Conservation (phyloP, 2,329 filamentous ascomycete genomes). For the Exophiala spinifera region DNA sequence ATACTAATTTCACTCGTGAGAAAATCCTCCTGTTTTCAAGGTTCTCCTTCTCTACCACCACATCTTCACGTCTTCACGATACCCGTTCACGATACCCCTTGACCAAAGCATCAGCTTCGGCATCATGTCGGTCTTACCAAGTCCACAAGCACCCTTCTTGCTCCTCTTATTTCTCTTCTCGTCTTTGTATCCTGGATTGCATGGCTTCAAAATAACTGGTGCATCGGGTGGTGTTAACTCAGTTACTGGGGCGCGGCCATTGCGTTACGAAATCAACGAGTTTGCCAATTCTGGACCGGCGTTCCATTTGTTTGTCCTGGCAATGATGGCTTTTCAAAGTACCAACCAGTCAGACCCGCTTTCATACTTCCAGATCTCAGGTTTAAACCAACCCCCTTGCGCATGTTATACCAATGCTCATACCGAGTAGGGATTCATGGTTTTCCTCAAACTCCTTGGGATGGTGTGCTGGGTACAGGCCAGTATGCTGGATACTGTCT, state of each 20-base stretch:
- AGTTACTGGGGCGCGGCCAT: slow-evolving; percentile 33
- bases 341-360: slow-evolving; percentile 61
- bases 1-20: background rate
- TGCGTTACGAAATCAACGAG: slow-evolving; percentile 65
- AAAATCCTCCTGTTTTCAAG: slow-evolving; percentile 8
- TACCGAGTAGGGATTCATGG: slow-evolving; percentile 73
- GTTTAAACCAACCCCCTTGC: slow-evolving; percentile 45
- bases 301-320: slow-evolving; percentile 72
- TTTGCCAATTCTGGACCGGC: slow-evolving; percentile 60
- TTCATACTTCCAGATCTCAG: slow-evolving; percentile 76
- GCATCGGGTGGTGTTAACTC: slow-evolving; percentile 30
- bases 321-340: slow-evolving; percentile 68
- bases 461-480: slow-evolving; percentile 45
- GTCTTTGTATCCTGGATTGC: slow-evolving; percentile 3
- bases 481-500: slow-evolving; percentile 67
- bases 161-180: slow-evolving; percentile 5
- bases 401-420: slow-evolving; percentile 4
- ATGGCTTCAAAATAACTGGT: slow-evolving; percentile 32
- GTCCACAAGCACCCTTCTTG: background rate
- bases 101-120: background rate
- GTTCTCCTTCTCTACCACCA: background rate
- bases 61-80: background rate
- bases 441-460: slow-evolving; percentile 62
- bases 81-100: background rate
- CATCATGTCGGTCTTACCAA: slow-evolving; percentile 9